These are phyloP conservation scores for Chaetoscypha palmicola DNA, from an alignment of 2,329 filamentous ascomycete species.

Conservation along the genomic window DNA sequence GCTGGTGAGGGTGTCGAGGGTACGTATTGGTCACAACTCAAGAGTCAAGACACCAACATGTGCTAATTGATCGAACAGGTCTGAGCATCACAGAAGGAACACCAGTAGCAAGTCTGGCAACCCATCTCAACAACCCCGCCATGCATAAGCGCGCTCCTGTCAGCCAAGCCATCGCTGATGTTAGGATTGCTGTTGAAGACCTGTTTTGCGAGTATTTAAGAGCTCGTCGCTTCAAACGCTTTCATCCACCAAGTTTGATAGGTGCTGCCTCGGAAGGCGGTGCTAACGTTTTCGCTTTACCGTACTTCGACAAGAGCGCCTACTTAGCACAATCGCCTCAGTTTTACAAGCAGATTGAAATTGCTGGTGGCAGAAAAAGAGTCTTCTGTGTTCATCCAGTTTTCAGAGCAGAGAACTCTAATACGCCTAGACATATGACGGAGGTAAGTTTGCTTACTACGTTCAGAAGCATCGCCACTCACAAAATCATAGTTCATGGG, in stretches of 20 bases:
- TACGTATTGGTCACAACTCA: constrained; percentile 8
- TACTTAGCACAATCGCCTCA: constrained; percentile 76
- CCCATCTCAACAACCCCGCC: constrained; percentile 77
- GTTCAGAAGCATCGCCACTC: too few species aligned
- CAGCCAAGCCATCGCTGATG: constrained; percentile 71
- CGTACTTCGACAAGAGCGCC: constrained; percentile 81
- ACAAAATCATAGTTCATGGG: constrained; percentile 65
- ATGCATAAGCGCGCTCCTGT: constrained; percentile 89
- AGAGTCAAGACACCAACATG: too few species aligned
- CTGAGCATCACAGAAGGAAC: constrained; percentile 41
- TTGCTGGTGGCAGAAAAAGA: constrained; percentile 69
- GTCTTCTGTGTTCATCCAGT: constrained; percentile 76
- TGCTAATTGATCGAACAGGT: constrained; percentile 20
- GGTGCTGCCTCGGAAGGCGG: constrained; percentile 90
- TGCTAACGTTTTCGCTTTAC: constrained; percentile 81
- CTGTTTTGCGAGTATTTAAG: constrained; percentile 77
- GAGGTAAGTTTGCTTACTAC: constrained; percentile 52
- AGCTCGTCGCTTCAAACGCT: constrained; percentile 67
- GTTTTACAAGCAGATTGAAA: constrained; percentile 83
- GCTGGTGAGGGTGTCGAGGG: constrained; percentile 39
- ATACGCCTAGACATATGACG: constrained; percentile 78
- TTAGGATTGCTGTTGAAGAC: constrained; percentile 36
- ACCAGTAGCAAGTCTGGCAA: constrained; percentile 53
- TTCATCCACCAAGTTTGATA: constrained; percentile 85
- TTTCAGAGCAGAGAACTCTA: constrained; percentile 80